Evolutionary conservation across 192 early-diverging fungal genomes (phyloP).

Genomic region (Backusella australiensis): DNA sequence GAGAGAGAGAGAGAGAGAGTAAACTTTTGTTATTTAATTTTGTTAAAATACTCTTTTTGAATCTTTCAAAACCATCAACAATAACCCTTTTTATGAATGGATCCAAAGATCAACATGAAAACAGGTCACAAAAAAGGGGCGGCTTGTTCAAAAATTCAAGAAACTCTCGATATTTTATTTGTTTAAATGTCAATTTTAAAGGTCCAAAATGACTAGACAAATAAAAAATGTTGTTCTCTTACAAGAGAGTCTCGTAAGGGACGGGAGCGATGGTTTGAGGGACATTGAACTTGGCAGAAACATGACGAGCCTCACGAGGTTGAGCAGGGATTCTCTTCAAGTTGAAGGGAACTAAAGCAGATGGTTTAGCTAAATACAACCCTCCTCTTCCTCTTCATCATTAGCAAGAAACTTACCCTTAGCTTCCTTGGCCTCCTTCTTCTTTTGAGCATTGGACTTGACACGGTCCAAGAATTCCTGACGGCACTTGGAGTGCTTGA

Average conservation of each 20-base stretch:
- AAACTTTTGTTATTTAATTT: no score
- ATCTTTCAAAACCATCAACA: neutral
- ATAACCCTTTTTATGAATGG: neutral
- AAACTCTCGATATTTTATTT: neutral
- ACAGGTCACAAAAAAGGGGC: neutral
- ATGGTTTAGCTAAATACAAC: neutral
- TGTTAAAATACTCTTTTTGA: neutral
- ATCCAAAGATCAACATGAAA: neutral
- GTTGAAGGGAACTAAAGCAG: conserved; percentile 50
- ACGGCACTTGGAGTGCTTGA: conserved; percentile 99
- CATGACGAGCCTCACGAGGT: conserved; percentile 86
- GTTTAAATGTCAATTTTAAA: neutral
- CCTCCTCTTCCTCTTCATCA: no score
- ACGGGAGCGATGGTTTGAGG: conserved; percentile 94
- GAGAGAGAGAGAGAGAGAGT: no score
- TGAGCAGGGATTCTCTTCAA: conserved; percentile 89
- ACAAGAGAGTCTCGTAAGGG: conserved; percentile 87
- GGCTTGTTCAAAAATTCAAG: neutral
- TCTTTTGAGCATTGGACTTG: conserved; percentile 87
- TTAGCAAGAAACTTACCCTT: conserved; percentile 5
- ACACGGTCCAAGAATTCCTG: conserved; percentile 96
- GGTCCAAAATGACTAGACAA: neutral
- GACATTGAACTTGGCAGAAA: conserved; percentile 84
- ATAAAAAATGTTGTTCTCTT: conserved; percentile 18
- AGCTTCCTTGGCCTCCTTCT: conserved; percentile 71